Conservation (phyloP, 176 grass and related monocot species). For the Phragmites australis region DNA sequence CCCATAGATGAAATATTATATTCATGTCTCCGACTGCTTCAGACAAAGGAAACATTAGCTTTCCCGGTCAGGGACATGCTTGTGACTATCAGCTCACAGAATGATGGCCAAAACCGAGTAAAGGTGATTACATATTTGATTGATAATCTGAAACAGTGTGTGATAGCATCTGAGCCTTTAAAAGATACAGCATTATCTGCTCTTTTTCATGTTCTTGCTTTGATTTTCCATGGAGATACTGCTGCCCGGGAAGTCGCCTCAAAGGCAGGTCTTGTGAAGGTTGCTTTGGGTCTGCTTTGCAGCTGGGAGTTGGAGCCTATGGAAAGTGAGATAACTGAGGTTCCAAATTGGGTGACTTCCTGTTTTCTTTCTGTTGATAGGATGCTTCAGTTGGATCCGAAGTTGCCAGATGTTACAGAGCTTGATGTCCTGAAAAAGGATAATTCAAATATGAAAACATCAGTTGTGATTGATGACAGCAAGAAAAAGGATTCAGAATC, state of each 20-base stretch:
- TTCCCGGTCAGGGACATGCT: conserved; percentile 93
- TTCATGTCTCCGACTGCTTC: conserved; percentile 76
- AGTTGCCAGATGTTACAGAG: conserved; percentile 75
- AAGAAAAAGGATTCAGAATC: conserved; percentile 57
- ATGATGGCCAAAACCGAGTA: conserved; percentile 79
- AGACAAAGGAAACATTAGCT: conserved; percentile 78
- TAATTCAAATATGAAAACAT: conserved; percentile 41
- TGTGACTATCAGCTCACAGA: conserved; percentile 87
- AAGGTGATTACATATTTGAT: conserved; percentile 90
- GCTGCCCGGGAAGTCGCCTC: conserved; percentile 75
- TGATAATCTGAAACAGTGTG: conserved; percentile 78
- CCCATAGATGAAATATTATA: conserved; percentile 85
- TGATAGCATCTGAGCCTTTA: conserved; percentile 42
- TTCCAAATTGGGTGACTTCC: conserved; percentile 92
- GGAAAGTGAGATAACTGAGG: conserved; percentile 47
- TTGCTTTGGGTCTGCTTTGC: conserved; percentile 76
- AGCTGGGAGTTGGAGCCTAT: conserved; percentile 59
- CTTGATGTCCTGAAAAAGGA: conserved; percentile 83
- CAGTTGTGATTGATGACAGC: conserved; percentile 73
- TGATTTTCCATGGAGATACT: conserved; percentile 89
- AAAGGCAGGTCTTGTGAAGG: conserved; percentile 73
- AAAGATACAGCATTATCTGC: conserved; percentile 64
- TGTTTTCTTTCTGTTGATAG: conserved; percentile 97
- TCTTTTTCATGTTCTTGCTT: conserved; percentile 88
- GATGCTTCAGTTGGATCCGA: conserved; percentile 88